Conservation (phyloP, 257 asterid species). For the Solanum stenotomum region DNA sequence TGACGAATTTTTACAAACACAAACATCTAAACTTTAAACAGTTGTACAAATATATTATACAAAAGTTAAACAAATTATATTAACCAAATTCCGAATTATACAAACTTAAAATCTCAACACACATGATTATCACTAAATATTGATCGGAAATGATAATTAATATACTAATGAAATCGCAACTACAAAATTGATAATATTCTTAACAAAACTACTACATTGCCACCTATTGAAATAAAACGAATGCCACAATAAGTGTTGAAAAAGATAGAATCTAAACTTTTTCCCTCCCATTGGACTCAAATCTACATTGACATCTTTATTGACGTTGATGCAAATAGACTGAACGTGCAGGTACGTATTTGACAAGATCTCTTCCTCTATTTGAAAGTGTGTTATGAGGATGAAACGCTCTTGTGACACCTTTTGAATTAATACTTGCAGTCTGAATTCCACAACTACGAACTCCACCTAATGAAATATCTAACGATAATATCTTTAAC, state of each 20-base stretch:
- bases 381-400: background rate
- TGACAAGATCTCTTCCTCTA: background rate
- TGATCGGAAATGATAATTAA: accelerated
- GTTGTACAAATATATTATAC: background rate
- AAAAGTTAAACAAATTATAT: no score
- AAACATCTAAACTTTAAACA: background rate
- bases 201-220: background rate
- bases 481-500: background rate
- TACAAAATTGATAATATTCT: background rate
- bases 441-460: background rate
- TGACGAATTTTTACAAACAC: no score
- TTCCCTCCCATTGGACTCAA: background rate
- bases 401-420: background rate
- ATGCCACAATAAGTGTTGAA: background rate
- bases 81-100: background rate
- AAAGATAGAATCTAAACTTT: background rate
- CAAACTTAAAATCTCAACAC: no score
- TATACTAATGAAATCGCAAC: background rate
- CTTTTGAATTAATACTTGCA: background rate
- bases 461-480: background rate
- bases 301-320: background rate
- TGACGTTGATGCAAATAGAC: background rate
- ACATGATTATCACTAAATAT: no score
- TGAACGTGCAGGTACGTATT: background rate
- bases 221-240: background rate